phyloP scores from a whole-genome alignment of 805 yeast genomes.

The Hanseniaspora vineae region DNA sequence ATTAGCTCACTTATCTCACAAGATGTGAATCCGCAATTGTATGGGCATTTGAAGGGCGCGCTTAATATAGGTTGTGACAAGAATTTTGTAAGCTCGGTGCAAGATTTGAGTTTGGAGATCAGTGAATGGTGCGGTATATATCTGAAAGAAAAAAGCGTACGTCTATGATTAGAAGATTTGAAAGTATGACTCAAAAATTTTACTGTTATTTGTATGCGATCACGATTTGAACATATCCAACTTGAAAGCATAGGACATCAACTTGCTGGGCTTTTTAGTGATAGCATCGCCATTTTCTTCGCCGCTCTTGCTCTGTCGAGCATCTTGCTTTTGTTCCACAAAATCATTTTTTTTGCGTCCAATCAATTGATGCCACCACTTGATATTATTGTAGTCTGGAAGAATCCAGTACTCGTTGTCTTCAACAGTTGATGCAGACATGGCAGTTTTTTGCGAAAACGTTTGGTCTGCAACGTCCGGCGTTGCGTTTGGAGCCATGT shows the following conservation, averaged over 20 bases:
- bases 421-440: slow-evolving; percentile 8
- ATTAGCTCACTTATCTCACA: slow-evolving; percentile 78
- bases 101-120: slow-evolving; percentile 50
- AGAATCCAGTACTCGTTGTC: slow-evolving; percentile 30
- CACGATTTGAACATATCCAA: slow-evolving; percentile 1
- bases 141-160: slow-evolving; percentile 32
- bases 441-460: no score
- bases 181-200: slow-evolving; percentile 38
- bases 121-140: slow-evolving; percentile 62
- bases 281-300: background rate
- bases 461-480: background rate
- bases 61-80: slow-evolving; percentile 58
- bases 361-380: slow-evolving; percentile 1
- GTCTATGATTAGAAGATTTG: slow-evolving; percentile 6
- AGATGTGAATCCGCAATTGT: slow-evolving; percentile 84
- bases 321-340: background rate
- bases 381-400: slow-evolving; percentile 27
- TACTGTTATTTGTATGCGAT: background rate
- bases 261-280: background rate
- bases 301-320: background rate
- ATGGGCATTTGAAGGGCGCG: slow-evolving; percentile 86
- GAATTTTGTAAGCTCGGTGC: slow-evolving; percentile 47
- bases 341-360: background rate
- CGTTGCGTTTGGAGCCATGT: slow-evolving; percentile 8
- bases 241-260: background rate